A percentile compares a stretch with the other conserved stretches of the same genome.
Conservation (phyloP, 2,329 filamentous ascomycete genomes). For the Emergomyces orientalis region DNA sequence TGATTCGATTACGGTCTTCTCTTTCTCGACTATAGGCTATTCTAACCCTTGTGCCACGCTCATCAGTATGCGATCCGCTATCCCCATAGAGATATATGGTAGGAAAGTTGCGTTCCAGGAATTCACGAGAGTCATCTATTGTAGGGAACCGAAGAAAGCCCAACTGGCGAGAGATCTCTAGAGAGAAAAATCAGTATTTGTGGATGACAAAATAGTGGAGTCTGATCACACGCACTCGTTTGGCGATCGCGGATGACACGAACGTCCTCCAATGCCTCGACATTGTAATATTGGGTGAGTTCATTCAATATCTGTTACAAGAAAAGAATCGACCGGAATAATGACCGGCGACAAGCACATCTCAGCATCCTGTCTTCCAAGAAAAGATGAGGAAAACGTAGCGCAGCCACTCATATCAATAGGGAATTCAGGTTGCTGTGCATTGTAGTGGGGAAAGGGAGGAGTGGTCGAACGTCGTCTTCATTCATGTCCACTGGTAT, state of each 20-base stretch:
- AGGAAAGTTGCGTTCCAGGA: slow-evolving; percentile 46
- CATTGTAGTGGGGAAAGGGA: slow-evolving; percentile 17
- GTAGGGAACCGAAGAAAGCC: slow-evolving; percentile 48
- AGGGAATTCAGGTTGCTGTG: slow-evolving; percentile 5
- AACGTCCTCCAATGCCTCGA: slow-evolving; percentile 47
- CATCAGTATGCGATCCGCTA: slow-evolving; percentile 29
- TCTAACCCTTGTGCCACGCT: slow-evolving; percentile 37
- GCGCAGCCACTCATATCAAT: slow-evolving; percentile 15
- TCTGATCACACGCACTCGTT: slow-evolving; percentile 37
- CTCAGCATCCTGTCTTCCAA: slow-evolving; percentile 33
- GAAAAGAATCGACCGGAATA: slow-evolving; percentile 25
- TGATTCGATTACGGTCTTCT: slow-evolving; percentile 41
- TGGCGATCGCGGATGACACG: slow-evolving; percentile 50
- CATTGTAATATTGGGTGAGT: slow-evolving; percentile 43
- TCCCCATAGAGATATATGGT: slow-evolving; percentile 42
- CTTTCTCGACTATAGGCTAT: slow-evolving; percentile 47
- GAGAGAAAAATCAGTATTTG: slow-evolving; percentile 15
- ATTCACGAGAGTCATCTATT: slow-evolving; percentile 42
- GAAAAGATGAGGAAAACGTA: slow-evolving; percentile 14
- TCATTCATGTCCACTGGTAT: slow-evolving; percentile 42
- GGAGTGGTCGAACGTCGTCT: slow-evolving; percentile 42
- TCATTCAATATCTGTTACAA: slow-evolving; percentile 47
- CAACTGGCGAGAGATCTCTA: slow-evolving; percentile 47
- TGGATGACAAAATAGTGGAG: slow-evolving; percentile 10
- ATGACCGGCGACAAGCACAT: slow-evolving; percentile 28